These are phyloP conservation scores for Pouteria glomerata DNA, from an alignment of 148 eudicot genomes.

Conservation along the genomic window DNA sequence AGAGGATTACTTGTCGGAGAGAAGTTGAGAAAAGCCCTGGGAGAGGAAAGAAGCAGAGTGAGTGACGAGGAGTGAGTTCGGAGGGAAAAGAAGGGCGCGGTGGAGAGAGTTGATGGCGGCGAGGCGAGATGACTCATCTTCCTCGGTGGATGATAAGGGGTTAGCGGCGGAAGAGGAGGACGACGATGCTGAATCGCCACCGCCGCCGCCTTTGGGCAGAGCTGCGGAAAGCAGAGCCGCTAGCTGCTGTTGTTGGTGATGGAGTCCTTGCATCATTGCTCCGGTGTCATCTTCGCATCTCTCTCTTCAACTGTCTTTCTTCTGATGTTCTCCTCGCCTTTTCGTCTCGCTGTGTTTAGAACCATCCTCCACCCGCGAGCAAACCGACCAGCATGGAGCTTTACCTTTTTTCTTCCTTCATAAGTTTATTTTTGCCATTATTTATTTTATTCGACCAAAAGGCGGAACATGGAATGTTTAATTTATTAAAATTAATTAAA, in stretches of 20 bases:
- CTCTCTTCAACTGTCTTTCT: background rate
- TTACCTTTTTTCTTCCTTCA: no score
- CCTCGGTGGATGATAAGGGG: conserved; percentile 22
- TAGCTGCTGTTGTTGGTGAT: conserved; percentile 71
- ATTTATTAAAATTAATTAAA: no score
- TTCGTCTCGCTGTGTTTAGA: background rate
- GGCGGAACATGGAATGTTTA: no score
- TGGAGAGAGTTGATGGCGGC: conserved; percentile 69
- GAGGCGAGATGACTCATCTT: conserved; percentile 56
- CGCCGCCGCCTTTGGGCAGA: conserved; percentile 31
- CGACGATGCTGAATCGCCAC: conserved; percentile 25
- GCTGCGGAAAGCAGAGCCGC: conserved; percentile 58
- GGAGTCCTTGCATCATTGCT: conserved; percentile 68
- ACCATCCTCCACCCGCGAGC: no score
- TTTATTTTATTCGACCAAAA: no score
- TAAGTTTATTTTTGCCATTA: no score
- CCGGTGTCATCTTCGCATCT: background rate
- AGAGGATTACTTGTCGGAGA: conserved; percentile 59
- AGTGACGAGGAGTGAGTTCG: conserved; percentile 67
- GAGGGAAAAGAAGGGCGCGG: conserved; percentile 65
- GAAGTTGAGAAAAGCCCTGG: conserved; percentile 81
- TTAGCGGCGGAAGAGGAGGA: conserved; percentile 19
- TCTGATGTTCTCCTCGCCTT: background rate
- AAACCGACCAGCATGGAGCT: no score
- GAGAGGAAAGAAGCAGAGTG: conserved; percentile 76